Conservation (phyloP, 2,329 filamentous ascomycete genomes). For the Pseudogymnoascus sp. region DNA sequence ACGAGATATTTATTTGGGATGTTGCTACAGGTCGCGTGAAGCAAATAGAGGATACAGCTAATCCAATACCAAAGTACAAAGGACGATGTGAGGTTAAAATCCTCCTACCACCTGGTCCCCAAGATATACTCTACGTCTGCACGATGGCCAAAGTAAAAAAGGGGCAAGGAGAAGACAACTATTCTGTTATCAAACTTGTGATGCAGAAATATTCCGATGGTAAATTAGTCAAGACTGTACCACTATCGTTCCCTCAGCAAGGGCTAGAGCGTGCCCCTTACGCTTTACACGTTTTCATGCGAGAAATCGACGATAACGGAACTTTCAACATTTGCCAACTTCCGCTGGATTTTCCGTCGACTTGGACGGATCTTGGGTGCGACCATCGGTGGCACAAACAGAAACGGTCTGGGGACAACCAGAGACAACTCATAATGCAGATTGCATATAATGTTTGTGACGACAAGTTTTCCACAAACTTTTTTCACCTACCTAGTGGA, state of each 20-base stretch:
- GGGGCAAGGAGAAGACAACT: not conserved
- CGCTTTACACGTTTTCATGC: not conserved
- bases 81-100: not conserved
- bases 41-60: not conserved
- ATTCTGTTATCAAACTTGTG: not conserved
- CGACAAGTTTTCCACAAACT: slow-evolving; percentile 2
- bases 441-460: slow-evolving; percentile 4
- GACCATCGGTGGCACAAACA: slow-evolving; percentile 2
- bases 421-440: not conserved
- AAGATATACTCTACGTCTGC: not conserved
- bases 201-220: slow-evolving; percentile 5
- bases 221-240: not conserved
- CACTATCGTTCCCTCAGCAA: not conserved
- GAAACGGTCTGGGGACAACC: not conserved
- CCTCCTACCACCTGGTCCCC: not conserved
- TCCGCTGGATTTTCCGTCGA: not conserved
- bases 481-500: slow-evolving; percentile 7
- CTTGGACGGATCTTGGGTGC: slow-evolving; percentile 1
- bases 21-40: not conserved
- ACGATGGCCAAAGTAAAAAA: not conserved
- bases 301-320: slow-evolving; percentile 9
- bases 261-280: not conserved
- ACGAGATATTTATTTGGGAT: slow-evolving; percentile 6
- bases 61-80: not conserved
- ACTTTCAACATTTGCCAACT: not conserved